Conservation (phyloP, 1,284 basidiomycete genomes). For the Malassezia yamatoensis region DNA sequence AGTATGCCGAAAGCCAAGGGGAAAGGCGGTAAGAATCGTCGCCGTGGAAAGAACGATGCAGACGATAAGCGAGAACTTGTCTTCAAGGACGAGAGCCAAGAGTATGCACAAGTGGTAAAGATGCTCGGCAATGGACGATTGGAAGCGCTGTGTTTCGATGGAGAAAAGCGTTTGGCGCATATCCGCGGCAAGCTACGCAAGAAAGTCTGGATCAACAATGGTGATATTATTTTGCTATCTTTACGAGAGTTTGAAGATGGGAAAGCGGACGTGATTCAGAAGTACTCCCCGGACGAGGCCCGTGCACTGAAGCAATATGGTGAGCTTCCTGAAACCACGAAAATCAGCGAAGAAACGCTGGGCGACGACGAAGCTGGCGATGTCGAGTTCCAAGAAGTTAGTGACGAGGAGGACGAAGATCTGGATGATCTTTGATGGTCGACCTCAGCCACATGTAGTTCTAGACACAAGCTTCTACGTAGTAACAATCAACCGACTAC, state of each 20-base stretch:
- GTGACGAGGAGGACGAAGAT: slow-evolving; percentile 41
- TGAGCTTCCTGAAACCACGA: slow-evolving; percentile 91
- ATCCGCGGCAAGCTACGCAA: slow-evolving; percentile 99
- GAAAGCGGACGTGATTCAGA: slow-evolving; percentile 98
- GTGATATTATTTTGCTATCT: slow-evolving; percentile 91
- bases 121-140: slow-evolving; percentile 98
- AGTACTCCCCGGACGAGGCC: slow-evolving; percentile 86
- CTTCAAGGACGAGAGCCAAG: slow-evolving; percentile 97
- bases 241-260: slow-evolving; percentile 98
- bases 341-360: slow-evolving; percentile 96
- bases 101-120: slow-evolving; percentile 95
- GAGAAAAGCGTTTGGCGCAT: slow-evolving; percentile 92
- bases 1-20: slow-evolving; percentile 43
- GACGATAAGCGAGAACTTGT: slow-evolving; percentile 97
- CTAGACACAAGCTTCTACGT: background rate
- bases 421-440: slow-evolving; percentile 24
- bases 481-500: no score
- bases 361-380: slow-evolving; percentile 62
- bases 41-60: slow-evolving; percentile 99
- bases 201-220: slow-evolving; percentile 99
- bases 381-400: slow-evolving; percentile 48
- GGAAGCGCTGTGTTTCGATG: slow-evolving; percentile 96
- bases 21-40: slow-evolving; percentile 96
- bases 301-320: slow-evolving; percentile 92
- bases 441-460: background rate